phyloP scores from a whole-genome alignment of 139 green algal genomes.

The Gonium pectorale region DNA sequence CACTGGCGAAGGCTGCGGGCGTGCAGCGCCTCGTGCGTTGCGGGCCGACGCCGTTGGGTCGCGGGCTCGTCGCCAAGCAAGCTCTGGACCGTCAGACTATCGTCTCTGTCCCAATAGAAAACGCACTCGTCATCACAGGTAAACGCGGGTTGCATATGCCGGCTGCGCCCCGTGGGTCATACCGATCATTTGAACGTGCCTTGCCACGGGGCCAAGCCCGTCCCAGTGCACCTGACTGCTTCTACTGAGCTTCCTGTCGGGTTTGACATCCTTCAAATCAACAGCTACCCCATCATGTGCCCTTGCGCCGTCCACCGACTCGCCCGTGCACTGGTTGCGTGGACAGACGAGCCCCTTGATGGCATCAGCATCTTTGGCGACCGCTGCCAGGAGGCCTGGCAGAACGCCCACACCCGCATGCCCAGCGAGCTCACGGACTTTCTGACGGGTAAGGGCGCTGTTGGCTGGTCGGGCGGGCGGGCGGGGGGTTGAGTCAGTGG shows the following conservation, averaged over 20 bases:
- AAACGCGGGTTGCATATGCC: no score
- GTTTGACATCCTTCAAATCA: no score
- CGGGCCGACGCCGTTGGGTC: conserved; percentile 13
- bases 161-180: no score
- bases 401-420: conserved; percentile 42
- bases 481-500: neutral
- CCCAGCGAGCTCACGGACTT: conserved; percentile 46
- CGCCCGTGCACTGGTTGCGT: no score
- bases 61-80: neutral
- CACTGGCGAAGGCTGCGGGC: neutral
- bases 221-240: no score
- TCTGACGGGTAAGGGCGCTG: conserved; percentile 31
- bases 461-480: neutral
- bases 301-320: no score
- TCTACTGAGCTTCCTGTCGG: no score
- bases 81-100: neutral
- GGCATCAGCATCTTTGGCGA: conserved; percentile 53
- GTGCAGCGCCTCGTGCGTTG: conserved; percentile 3
- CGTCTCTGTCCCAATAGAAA: conserved; percentile 17
- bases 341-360: conserved; percentile 23
- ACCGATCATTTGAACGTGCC: no score
- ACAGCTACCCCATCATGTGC: no score
- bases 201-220: no score
- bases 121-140: conserved; percentile 28
- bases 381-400: conserved; percentile 41